These are phyloP conservation scores for Euphorbia peplus DNA, from an alignment of 345 rosid species.

Conservation along the genomic window DNA sequence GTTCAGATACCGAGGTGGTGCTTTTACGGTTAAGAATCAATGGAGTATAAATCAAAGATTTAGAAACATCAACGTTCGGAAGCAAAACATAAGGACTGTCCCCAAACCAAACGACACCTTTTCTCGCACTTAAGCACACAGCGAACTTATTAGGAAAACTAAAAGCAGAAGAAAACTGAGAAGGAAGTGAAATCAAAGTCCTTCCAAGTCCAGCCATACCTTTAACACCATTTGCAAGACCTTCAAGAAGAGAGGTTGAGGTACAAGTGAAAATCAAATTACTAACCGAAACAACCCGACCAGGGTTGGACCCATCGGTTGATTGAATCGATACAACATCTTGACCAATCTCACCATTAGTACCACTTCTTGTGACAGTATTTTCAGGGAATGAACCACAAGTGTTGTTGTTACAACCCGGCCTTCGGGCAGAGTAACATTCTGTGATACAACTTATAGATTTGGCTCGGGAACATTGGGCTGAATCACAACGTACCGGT, in stretches of 20 bases:
- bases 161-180: conserved; percentile 21
- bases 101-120: conserved; percentile 23
- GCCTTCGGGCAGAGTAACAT: no score
- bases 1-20: no score
- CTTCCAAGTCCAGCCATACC: no score
- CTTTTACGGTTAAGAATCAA: no score
- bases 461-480: conserved; percentile 19
- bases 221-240: conserved; percentile 14
- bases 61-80: no score
- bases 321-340: conserved; percentile 17
- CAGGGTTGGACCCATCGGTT: conserved; percentile 20
- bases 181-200: no score
- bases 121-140: conserved; percentile 17
- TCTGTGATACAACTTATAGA: no score
- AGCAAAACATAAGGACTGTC: no score
- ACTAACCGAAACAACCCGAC: not conserved
- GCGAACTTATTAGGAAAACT: conserved; percentile 21
- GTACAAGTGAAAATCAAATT: conserved; percentile 14
- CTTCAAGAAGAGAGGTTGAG: not conserved
- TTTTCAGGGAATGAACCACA: conserved; percentile 7
- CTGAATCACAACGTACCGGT: conserved; percentile 18
- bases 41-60: no score
- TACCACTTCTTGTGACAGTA: not conserved
- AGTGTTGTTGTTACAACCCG: not conserved
- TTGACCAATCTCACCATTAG: conserved; percentile 7